Evolutionary conservation across 2,329 filamentous ascomycete genomes (phyloP), one percentile per base, ranked within the genome.

Genomic region (Lizonia empirigonia): DNA sequence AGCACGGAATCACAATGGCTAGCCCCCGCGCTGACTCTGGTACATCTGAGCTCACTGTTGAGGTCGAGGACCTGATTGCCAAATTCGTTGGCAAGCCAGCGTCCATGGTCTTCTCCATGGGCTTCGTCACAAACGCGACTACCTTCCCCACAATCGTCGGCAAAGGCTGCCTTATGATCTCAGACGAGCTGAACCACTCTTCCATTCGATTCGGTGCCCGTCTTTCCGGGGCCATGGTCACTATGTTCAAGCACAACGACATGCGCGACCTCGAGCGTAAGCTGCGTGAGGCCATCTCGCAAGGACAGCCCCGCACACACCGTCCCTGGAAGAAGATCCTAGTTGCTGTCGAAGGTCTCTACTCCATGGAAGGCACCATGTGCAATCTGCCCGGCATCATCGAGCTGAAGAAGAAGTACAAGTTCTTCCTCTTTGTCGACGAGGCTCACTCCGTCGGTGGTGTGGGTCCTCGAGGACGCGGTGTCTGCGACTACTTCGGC

Each of bases 321-420:
- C 89, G 94, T 23, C 94, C 94, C 1, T 99, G 94, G 94, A 97
- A 96, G 82, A 99, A 97, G 85, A 97, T 99, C 54, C 75, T 99
- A 42, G 90, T 99, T 35, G 92, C 93, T 29, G 90, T 99, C 29
- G 94, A 99, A 74, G 94, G 94, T 63, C 83, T 99, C 16, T 99
- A 99, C 81, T 97, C 93, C 1, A 99, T 99, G 94, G 94, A 99
- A 78, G 94, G 94, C 39, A 97, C 92, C 60, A 96, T 99, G 90
- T 94, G 90, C 76, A 94, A 99, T 72, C 83, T 99, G n/a, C 94
- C 94, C 1, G 90, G 90, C 55, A 80, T 99, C 41, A 77, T 99
- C 51, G 83, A 82, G 41, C 82, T 99, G 60, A 97, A 96, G 84
- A 87, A 87, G 72, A 91, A 90, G 75, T 99, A 99, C 85, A 97